These are phyloP conservation scores for Diplodia mutila DNA, from an alignment of 2,329 filamentous ascomycete genomes.

Conservation along the genomic window DNA sequence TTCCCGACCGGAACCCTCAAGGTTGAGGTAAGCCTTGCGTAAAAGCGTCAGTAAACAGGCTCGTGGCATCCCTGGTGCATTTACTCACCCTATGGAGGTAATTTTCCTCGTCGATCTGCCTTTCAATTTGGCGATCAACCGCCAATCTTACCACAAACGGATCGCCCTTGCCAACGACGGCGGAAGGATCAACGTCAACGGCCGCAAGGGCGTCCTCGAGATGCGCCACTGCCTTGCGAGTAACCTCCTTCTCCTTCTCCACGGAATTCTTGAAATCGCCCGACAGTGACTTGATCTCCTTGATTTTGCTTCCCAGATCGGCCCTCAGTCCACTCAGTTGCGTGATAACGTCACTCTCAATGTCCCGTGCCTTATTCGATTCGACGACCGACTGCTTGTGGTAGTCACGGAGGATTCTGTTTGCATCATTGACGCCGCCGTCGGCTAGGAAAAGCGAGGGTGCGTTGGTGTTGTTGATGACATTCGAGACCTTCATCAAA, in stretches of 20 bases:
- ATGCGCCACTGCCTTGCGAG: constrained; percentile 74
- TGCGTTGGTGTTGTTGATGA: constrained; percentile 77
- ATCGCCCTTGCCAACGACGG: constrained; percentile 83
- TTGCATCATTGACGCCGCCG: constrained; percentile 85
- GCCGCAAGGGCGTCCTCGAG: constrained; percentile 82
- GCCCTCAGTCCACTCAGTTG: constrained; percentile 83
- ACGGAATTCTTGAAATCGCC: constrained; percentile 97
- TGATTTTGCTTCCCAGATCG: constrained; percentile 94
- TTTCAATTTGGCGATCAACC: constrained; percentile 88
- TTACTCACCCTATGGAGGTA: constrained; percentile 84
- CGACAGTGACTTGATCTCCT: constrained; percentile 92
- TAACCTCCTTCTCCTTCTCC: constrained; percentile 89
- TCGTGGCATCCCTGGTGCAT: neutral
- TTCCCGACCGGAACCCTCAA: constrained; percentile 92
- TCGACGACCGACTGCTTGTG: constrained; percentile 80
- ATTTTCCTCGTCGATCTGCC: constrained; percentile 94
- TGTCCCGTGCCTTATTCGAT: constrained; percentile 84
- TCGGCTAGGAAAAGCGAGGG: constrained; percentile 77
- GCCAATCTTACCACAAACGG: constrained; percentile 84
- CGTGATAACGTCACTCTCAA: constrained; percentile 88
- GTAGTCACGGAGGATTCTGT: constrained; percentile 77
- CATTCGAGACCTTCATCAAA: constrained; percentile 78
- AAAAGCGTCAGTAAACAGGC: constrained; percentile 24
- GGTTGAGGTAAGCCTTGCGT: constrained; percentile 81
- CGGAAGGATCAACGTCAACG: constrained; percentile 74